Percentiles rank a stretch among this genome's conserved stretches.
Evolutionary conservation across 2,329 filamentous ascomycete species (phyloP).

Genomic region (Diaporthe destruens): DNA sequence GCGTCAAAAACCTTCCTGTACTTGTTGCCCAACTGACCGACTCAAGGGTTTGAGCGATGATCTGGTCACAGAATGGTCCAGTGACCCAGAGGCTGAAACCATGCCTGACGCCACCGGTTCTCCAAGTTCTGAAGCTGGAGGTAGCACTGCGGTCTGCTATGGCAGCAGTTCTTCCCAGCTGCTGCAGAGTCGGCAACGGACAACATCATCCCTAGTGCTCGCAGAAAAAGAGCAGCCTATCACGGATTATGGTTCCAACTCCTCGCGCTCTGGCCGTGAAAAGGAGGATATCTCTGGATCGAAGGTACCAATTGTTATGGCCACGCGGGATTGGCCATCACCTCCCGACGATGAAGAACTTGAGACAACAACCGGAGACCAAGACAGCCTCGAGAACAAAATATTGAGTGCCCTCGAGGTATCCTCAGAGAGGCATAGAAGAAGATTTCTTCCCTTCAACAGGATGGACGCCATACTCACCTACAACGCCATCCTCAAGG

Average conservation of each 20-base stretch:
- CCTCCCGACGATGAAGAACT: neutral
- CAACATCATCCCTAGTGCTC: neutral
- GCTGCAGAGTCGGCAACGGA: neutral
- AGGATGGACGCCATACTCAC: slow-evolving; percentile 48
- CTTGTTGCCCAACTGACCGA: neutral
- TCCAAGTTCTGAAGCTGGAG: neutral
- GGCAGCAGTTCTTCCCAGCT: slow-evolving; percentile 7
- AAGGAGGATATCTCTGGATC: no score
- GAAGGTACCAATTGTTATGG: neutral
- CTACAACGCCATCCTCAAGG: slow-evolving; percentile 48
- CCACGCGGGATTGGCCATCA: neutral
- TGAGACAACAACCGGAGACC: no score
- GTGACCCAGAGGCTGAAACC: neutral
- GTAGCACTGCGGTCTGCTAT: neutral
- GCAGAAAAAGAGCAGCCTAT: neutral
- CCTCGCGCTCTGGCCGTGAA: neutral
- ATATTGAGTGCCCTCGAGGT: neutral
- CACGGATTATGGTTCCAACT: neutral
- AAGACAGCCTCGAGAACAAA: neutral
- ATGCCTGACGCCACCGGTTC: neutral
- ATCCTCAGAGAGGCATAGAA: neutral
- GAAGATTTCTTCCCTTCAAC: slow-evolving; percentile 13
- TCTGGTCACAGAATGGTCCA: neutral
- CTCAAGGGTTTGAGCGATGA: neutral
- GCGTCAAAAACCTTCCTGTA: neutral